A percentile compares a stretch with the other conserved stretches of the same genome.
Evolutionary conservation across 306 rosid species (phyloP).

Genomic region (Abrus pulchellus): DNA sequence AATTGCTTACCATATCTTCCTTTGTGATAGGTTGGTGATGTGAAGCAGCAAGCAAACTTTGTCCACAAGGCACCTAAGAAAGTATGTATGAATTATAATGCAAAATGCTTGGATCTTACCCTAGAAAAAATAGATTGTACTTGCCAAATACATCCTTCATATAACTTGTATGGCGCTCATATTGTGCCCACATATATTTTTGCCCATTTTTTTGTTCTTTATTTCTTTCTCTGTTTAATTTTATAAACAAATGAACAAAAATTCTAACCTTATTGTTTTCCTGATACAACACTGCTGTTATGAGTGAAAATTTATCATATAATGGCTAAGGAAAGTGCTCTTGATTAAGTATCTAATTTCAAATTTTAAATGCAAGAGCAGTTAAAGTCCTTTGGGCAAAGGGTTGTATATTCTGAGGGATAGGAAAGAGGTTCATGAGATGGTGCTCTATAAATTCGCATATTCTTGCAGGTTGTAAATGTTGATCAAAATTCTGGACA

Average conservation of each 20-base stretch:
- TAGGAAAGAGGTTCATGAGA: conserved; percentile 34
- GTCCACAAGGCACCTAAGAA: conserved; percentile 85
- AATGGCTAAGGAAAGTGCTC: conserved; percentile 3
- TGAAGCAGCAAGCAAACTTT: conserved; percentile 69
- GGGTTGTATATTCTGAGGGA: conserved; percentile 19
- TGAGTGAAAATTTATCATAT: conserved; percentile 6
- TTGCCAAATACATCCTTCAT: conserved; percentile 24
- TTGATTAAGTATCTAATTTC: conserved; percentile 15
- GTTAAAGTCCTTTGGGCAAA: conserved; percentile 30
- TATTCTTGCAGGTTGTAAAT: conserved; percentile 67
- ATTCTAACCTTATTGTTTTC: conserved; percentile 15
- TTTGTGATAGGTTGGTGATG: conserved; percentile 69
- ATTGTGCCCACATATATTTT: conserved; percentile 12
- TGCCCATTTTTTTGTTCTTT: not conserved
- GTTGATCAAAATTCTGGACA: conserved; percentile 60
- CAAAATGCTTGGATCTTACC: conserved; percentile 30
- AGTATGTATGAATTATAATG: conserved; percentile 54
- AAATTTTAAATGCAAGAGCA: conserved; percentile 31
- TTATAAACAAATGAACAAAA: conserved; percentile 26
- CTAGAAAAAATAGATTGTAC: conserved; percentile 10
- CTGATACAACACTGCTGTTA: not conserved
- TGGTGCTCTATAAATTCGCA: conserved; percentile 26
- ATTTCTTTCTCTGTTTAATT: conserved; percentile 29
- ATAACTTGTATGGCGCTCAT: conserved; percentile 2
- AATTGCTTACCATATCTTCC: conserved; percentile 43